Evolutionary conservation across 192 early-diverging fungal species (phyloP), one percentile per base, ranked within the genome.

Genomic region (Podila minutissima): DNA sequence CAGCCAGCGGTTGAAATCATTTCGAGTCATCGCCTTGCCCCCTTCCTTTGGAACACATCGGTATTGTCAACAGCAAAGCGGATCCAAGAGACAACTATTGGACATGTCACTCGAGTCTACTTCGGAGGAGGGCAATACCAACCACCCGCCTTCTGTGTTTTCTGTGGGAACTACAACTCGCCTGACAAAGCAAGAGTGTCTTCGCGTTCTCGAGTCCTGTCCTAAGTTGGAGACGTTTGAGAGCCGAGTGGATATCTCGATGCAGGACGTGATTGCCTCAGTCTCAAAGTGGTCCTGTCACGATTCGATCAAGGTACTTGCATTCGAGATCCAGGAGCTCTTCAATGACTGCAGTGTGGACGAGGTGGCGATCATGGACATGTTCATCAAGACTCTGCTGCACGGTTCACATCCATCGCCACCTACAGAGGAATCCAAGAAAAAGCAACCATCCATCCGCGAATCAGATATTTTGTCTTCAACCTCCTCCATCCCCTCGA

Each of bases 381-480:
- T 71, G 60, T 71, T 64, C 38, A 63, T 71, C 28, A 71, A 71
- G 70, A 58, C 28, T 15, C 1, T 71, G 5, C 59, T 71, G 3
- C 24, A 53, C 24, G 37, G 49, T 10, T 64, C 59, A 20, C 13
- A 5, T 19, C 4, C 49, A 50, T 53, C 69, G 22, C 58, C 69
- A n/a, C 55, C 66, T 29, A 19, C 31, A 11, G 38, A 10, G 12
- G 38, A 41, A 41, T 6, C 6, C 12, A 41, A 41, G 0, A 11
- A 6, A 13, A 41, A 41, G 11, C 38, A 41, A 41, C 12, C 38
- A 41, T 41, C n/a, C n/a, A 24, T 55, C 7, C 1, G 19, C 4
- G 51, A 55, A 55, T 24, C 0, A 0, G 4, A 55, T 15, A 5
- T 0, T 55, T 55, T 55, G 51, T 8, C 51, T 24, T 55, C 15